These are phyloP conservation scores for Wallacemonas sp. DNA, from an alignment of 208 protist genomes.

Conservation along the genomic window DNA sequence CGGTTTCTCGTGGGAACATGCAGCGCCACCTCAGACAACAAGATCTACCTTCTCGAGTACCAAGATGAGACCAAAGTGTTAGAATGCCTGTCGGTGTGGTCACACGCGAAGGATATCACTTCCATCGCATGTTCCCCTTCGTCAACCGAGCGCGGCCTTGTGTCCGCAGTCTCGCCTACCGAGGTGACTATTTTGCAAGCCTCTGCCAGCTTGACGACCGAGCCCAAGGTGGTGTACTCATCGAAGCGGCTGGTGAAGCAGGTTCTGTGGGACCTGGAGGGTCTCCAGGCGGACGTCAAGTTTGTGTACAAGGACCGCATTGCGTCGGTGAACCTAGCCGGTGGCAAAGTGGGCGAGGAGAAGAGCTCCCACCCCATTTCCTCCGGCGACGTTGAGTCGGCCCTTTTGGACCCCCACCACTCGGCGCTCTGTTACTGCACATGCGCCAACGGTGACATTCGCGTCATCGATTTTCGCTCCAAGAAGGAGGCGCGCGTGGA, in stretches of 20 bases:
- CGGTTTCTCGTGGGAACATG: constrained; percentile 75
- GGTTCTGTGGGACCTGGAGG: constrained; percentile 82
- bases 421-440: constrained; percentile 54
- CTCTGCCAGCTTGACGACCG: constrained; percentile 36
- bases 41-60: constrained; percentile 78
- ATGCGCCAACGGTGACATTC: constrained; percentile 42
- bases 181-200: constrained; percentile 40
- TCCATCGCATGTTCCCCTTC: constrained; percentile 75
- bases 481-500: constrained; percentile 41
- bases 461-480: constrained; percentile 60
- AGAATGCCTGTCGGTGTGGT: constrained; percentile 67
- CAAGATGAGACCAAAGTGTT: constrained; percentile 61
- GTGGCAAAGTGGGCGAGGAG: constrained; percentile 42
- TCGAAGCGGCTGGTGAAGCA: constrained; percentile 31
- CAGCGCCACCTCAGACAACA: constrained; percentile 52
- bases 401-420: constrained; percentile 77
- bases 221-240: constrained; percentile 39
- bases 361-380: constrained; percentile 29
- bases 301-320: constrained; percentile 33
- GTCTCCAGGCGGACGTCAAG: constrained; percentile 69
- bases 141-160: constrained; percentile 35
- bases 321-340: constrained; percentile 32
- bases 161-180: constrained; percentile 38
- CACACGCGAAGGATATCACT: constrained; percentile 51
- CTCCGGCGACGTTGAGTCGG: constrained; percentile 32